Percentiles rank a stretch among this genome's conserved stretches.
Conservation (phyloP, 225 moss, liverwort and hornwort genomes). For the Polytrichum formosum region DNA sequence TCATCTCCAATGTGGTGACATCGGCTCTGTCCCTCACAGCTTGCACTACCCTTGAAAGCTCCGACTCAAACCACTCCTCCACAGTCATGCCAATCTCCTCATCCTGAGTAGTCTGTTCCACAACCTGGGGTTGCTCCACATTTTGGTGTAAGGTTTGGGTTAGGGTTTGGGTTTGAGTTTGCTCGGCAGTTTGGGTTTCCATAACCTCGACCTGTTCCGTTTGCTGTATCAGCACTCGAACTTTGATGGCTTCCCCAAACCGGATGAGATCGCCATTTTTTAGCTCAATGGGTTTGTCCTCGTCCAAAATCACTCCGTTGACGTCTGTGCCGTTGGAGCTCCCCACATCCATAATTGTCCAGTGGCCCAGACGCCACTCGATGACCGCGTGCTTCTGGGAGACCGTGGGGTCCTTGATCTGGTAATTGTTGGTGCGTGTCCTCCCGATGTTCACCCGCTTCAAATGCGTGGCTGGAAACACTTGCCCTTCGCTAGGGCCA, state of each 20-base stretch:
- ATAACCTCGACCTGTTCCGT: conserved; percentile 11
- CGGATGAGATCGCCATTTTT: conserved; percentile 53
- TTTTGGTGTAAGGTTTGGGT: background rate
- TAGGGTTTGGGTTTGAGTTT: too few species aligned
- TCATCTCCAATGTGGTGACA: conserved; percentile 43
- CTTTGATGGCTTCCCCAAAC: conserved; percentile 57
- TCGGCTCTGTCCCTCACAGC: conserved; percentile 19
- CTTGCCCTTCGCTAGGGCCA: conserved; percentile 44
- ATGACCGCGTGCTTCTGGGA: conserved; percentile 81
- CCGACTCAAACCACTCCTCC: conserved; percentile 58
- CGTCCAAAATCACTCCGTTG: conserved; percentile 44
- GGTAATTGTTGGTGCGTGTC: conserved; percentile 51
- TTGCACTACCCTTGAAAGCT: conserved; percentile 23
- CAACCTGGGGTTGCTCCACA: background rate
- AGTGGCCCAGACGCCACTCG: conserved; percentile 51
- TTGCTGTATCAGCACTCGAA: conserved; percentile 49
- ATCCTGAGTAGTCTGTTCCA: conserved; percentile 1
- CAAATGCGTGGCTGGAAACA: conserved; percentile 24
- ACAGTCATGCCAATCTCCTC: conserved; percentile 30
- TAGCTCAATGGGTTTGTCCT: conserved; percentile 41
- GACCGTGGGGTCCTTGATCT: conserved; percentile 71
- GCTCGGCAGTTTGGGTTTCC: too few species aligned
- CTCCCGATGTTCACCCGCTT: conserved; percentile 74
- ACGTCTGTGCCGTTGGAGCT: conserved; percentile 84
- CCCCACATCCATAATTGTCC: conserved; percentile 64